Conservation (phyloP, 2,329 filamentous ascomycete species). For the Hypoxylon sp. region DNA sequence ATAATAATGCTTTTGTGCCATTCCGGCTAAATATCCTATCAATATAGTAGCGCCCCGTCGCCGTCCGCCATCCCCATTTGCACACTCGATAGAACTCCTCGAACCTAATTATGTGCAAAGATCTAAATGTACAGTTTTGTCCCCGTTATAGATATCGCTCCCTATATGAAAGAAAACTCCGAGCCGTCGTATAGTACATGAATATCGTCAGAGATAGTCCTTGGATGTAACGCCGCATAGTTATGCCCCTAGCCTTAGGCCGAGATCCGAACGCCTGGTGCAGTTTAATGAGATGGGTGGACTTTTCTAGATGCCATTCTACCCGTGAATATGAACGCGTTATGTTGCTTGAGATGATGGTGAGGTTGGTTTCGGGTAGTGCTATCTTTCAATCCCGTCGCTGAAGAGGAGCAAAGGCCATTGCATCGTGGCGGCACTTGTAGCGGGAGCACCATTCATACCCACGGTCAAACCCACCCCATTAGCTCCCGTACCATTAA, state of each 20-base stretch:
- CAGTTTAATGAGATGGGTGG: slow-evolving; percentile 1
- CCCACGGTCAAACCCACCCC: slow-evolving; percentile 48
- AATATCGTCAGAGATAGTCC: slow-evolving; percentile 23
- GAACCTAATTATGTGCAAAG: slow-evolving; percentile 10
- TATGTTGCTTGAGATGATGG: slow-evolving; percentile 9
- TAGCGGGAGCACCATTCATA: slow-evolving; percentile 47
- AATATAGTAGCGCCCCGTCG: background rate
- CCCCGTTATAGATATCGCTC: slow-evolving; percentile 14
- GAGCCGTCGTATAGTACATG: slow-evolving; percentile 36
- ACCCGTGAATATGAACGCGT: slow-evolving; percentile 9
- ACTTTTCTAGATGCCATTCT: slow-evolving; percentile 7
- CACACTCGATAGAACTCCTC: background rate
- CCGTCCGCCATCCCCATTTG: background rate
- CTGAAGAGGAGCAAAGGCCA: slow-evolving; percentile 54
- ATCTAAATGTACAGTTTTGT: slow-evolving; percentile 26
- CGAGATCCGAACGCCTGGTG: slow-evolving; percentile 9
- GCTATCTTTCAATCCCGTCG: slow-evolving; percentile 48
- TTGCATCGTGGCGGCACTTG: slow-evolving; percentile 50
- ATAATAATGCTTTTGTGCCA: slow-evolving; percentile 1
- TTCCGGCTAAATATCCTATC: background rate
- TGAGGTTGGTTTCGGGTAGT: background rate
- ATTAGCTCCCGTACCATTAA: slow-evolving; percentile 39
- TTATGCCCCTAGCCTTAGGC: background rate
- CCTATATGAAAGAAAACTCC: slow-evolving; percentile 1
- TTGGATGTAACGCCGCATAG: slow-evolving; percentile 11